phyloP scores from a whole-genome alignment of 345 rosid species.

The Salix arbutifolia region DNA sequence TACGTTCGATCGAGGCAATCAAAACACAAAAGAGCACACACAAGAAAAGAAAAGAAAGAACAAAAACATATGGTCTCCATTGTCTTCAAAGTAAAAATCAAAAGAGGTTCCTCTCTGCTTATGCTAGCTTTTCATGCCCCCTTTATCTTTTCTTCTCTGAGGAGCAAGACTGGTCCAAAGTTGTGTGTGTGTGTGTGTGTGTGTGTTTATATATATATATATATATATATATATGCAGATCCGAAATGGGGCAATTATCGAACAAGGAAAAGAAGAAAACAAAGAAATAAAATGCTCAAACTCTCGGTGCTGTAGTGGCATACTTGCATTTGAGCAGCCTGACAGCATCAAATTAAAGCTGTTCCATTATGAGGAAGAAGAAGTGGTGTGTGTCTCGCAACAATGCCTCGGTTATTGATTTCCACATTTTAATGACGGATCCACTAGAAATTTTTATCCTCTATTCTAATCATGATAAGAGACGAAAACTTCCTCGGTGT shows the following conservation, averaged over 20 bases:
- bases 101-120: constrained; percentile 1
- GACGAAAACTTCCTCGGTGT: too few species aligned
- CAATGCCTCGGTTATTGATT: too few species aligned
- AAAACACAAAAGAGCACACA: constrained; percentile 8
- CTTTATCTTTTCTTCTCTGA: constrained; percentile 14
- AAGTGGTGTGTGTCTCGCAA: too few species aligned
- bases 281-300: not conserved
- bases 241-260: constrained; percentile 18
- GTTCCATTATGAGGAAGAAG: too few species aligned
- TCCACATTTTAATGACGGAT: too few species aligned
- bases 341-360: not conserved
- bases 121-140: not conserved
- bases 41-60: not conserved
- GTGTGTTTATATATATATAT: too few species aligned
- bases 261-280: constrained; percentile 9
- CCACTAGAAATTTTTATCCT: too few species aligned
- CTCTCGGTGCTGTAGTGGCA: not conserved
- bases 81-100: constrained; percentile 15
- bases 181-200: not conserved
- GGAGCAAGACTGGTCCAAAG: constrained; percentile 23
- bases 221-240: not conserved
- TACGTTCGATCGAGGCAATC: constrained; percentile 20
- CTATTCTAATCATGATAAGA: too few species aligned
- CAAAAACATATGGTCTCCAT: constrained; percentile 5
- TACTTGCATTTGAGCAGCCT: not conserved